These are phyloP conservation scores for Colletotrichum endophyticum DNA, from an alignment of 2,329 filamentous ascomycete genomes.

Conservation along the genomic window DNA sequence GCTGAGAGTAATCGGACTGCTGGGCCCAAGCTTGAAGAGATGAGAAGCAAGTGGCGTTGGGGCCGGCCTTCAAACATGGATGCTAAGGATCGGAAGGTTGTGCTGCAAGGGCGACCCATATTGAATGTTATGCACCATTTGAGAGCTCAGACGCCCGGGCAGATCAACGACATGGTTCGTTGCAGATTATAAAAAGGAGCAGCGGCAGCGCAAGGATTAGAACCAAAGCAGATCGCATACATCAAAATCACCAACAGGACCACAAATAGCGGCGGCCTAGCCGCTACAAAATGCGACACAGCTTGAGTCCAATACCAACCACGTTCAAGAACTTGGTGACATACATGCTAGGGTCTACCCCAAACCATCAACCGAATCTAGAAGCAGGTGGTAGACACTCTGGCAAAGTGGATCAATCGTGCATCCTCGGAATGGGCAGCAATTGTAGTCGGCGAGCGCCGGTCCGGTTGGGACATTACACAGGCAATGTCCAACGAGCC, in stretches of 20 bases:
- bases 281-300: background rate
- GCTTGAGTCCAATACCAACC: background rate
- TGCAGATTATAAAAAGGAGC: background rate
- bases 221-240: background rate
- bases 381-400: background rate
- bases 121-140: background rate
- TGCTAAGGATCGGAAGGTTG: background rate
- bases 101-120: background rate
- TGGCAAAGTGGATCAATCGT: background rate
- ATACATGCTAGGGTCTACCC: background rate
- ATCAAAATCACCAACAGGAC: background rate
- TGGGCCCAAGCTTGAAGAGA: background rate
- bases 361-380: background rate
- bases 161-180: background rate
- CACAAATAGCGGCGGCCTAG: background rate
- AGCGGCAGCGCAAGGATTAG: background rate
- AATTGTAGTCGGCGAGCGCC: background rate
- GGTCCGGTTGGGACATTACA: background rate
- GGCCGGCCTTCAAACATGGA: background rate
- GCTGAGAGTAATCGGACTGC: background rate
- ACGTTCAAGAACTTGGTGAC: background rate
- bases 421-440: background rate
- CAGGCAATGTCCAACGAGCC: background rate
- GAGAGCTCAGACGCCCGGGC: background rate
- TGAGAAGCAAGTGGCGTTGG: background rate